Evolutionary conservation across 2,329 filamentous ascomycete species (phyloP).

Genomic region (Fusarium sp.): DNA sequence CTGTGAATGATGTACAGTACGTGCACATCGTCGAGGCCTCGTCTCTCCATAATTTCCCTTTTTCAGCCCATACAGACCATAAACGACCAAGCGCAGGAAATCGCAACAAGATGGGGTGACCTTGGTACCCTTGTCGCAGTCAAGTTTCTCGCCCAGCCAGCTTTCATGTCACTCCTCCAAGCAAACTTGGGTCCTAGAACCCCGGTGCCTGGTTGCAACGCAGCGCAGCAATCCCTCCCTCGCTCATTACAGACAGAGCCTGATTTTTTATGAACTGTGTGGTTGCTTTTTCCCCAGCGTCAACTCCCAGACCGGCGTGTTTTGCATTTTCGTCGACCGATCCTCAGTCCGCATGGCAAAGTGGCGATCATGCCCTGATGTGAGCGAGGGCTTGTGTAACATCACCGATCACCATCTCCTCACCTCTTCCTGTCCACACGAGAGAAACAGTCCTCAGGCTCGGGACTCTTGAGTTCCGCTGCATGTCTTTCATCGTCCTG

Average conservation of each 20-base stretch:
- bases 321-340: constrained; percentile 14
- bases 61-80: not conserved
- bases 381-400: constrained; percentile 31
- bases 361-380: constrained; percentile 26
- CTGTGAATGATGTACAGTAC: not conserved
- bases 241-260: not conserved
- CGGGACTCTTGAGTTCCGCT: constrained; percentile 12
- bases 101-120: not conserved
- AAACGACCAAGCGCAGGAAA: not conserved
- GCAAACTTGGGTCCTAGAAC: constrained; percentile 37
- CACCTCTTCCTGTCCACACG: not conserved
- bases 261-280: constrained; percentile 3
- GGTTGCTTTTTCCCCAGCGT: not conserved
- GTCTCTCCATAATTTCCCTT: not conserved
- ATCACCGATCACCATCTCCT: constrained; percentile 5
- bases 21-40: not conserved
- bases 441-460: constrained; percentile 1
- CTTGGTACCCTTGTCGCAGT: not conserved
- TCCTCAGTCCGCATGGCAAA: constrained; percentile 7
- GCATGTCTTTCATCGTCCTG: constrained; percentile 17
- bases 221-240: constrained; percentile 1
- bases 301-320: constrained; percentile 5
- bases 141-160: constrained; percentile 35
- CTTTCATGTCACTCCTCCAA: constrained; percentile 34
- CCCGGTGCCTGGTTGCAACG: constrained; percentile 8